Evolutionary conservation across 2,329 filamentous ascomycete genomes (phyloP), one percentile per base, ranked within the genome.

Genomic region (Malbranchea cinnamomea): DNA sequence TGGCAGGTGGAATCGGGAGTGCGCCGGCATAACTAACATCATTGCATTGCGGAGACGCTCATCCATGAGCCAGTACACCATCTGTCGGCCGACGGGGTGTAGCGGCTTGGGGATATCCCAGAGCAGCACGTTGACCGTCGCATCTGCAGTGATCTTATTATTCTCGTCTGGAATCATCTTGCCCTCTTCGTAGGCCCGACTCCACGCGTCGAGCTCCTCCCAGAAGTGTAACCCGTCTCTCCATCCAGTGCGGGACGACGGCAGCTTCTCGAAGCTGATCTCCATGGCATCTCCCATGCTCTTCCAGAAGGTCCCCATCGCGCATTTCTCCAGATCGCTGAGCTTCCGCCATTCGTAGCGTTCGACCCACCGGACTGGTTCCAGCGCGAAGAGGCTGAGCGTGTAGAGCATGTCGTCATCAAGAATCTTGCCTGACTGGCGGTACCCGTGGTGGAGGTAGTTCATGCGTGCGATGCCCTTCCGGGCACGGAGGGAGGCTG

Each of bases 281-380:
- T 62, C 65, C 69, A 84, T 77, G 30, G 69, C 68, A 41, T 82
- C 73, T 9, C 78, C 78, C 10, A 81, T 54, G 30, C 63, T 62
- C 50, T 78, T 79, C 78, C 77, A 84, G 43, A 78, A 71, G 0
- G 69, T 72, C 10, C 68, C 73, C 17, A 76, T 52, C 0, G 76
- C 78, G 37, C 74, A 78, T 6, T 60, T 49, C 50, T 85, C 80
- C 52, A 84, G 60, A 1, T 75, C 68, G 10, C 65, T 75, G 13
- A 81, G 49, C 4, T 55, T 22, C 2, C 80, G 67, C 78, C 79
- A 87, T 47, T 87, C 81, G 42, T 72, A 79, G 4, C 56, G 55
- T 4, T 62, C 48, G 18, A 78, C 65, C 60, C 77, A 83, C 9
- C 65, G 59, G 17, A 68, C 50, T 0, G 78, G 76, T 45, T 83